phyloP scores from a whole-genome alignment of 2,329 filamentous ascomycete genomes.

The Fusarium multiceps region DNA sequence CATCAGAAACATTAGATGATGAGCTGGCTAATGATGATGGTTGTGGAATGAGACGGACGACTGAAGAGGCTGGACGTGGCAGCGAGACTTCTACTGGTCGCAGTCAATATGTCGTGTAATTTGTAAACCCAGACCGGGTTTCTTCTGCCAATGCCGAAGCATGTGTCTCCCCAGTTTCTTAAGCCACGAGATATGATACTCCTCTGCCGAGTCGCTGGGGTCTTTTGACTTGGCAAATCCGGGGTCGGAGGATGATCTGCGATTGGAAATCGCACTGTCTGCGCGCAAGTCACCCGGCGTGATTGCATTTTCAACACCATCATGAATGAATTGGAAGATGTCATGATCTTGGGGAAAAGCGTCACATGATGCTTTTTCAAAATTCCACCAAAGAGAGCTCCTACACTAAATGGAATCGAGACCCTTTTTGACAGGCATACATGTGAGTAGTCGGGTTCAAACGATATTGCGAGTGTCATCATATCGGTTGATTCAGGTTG shows the following conservation, averaged over 20 bases:
- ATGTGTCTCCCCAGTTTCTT: conserved; percentile 23
- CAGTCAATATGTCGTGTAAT: conserved; percentile 25
- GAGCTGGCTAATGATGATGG: conserved; percentile 42
- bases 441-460: conserved; percentile 1
- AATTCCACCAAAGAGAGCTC: conserved; percentile 20
- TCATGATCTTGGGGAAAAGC: conserved; percentile 36
- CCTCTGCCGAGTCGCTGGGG: neutral
- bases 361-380: conserved; percentile 31
- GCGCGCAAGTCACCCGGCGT: conserved; percentile 6
- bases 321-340: conserved; percentile 30
- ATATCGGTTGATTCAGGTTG: conserved; percentile 22
- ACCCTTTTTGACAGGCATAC: conserved; percentile 23
- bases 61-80: conserved; percentile 33
- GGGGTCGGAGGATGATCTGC: conserved; percentile 4
- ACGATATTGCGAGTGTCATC: neutral
- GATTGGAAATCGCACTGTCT: conserved; percentile 28
- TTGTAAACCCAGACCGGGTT: conserved; percentile 22
- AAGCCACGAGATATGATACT: conserved; percentile 10
- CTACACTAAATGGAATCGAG: conserved; percentile 23
- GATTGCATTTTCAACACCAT: conserved; percentile 19
- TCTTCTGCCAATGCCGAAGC: conserved; percentile 28
- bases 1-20: conserved; percentile 33
- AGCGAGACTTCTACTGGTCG: conserved; percentile 31
- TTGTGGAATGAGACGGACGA: conserved; percentile 33
- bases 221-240: neutral